phyloP scores from a whole-genome alignment of 176 grass and related monocot species.

The Eleusine coracana region DNA sequence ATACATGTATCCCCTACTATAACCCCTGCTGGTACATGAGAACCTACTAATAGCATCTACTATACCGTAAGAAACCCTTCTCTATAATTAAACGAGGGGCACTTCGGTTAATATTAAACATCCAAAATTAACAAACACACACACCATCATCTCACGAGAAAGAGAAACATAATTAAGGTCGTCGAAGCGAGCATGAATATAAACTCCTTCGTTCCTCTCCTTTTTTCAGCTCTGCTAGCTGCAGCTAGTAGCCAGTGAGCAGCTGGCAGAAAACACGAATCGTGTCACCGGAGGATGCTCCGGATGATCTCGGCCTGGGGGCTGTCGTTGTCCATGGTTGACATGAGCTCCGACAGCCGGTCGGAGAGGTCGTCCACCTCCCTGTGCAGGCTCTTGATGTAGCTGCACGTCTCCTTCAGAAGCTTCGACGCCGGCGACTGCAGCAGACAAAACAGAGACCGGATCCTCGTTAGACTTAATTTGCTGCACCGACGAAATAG shows the following conservation, averaged over 20 bases:
- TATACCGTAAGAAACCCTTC: neutral
- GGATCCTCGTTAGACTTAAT: constrained; percentile 9
- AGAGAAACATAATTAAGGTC: neutral
- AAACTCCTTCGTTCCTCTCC: neutral
- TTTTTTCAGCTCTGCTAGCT: neutral
- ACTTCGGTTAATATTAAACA: neutral
- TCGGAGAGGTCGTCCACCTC: constrained; percentile 87
- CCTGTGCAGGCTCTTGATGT: constrained; percentile 86
- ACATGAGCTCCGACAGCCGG: constrained; percentile 72
- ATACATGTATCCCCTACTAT: constrained; percentile 35
- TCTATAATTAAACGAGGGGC: constrained; percentile 34
- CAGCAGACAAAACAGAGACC: constrained; percentile 20
- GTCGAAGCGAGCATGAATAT: neutral
- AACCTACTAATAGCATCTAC: constrained; percentile 1
- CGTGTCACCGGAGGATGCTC: constrained; percentile 59
- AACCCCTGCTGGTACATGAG: constrained; percentile 22
- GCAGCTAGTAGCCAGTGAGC: neutral
- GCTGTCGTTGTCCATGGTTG: constrained; percentile 71
- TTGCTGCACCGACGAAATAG: constrained; percentile 21
- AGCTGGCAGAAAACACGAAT: neutral
- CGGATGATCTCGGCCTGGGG: constrained; percentile 85
- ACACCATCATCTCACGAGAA: neutral
- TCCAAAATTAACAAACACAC: constrained; percentile 25
- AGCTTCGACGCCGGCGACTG: constrained; percentile 85
- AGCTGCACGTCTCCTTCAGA: constrained; percentile 93